Conservation (phyloP, 768 basidiomycete species). For the Serendipita sp. region DNA sequence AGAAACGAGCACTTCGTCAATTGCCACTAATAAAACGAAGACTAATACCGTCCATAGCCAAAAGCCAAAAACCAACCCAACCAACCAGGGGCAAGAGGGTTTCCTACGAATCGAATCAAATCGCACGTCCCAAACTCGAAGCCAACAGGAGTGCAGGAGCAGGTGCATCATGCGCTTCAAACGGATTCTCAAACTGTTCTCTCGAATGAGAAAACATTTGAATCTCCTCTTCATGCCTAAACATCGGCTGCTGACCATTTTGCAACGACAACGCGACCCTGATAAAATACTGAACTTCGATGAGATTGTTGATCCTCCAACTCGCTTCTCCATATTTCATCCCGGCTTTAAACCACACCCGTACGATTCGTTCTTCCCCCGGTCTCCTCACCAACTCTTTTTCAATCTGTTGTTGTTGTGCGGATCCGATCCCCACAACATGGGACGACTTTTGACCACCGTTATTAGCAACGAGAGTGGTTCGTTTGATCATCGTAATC, state of each 20-base stretch:
- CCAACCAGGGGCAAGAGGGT: too few relatives aligned
- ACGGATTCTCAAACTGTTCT: not conserved
- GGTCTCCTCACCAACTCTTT: not conserved
- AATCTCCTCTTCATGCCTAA: not conserved
- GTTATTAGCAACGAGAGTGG: not conserved
- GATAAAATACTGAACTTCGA: not conserved
- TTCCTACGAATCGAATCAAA: too few relatives aligned
- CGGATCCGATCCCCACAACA: not conserved
- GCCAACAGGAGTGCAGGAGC: not conserved
- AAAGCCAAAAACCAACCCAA: too few relatives aligned
- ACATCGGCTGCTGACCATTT: not conserved
- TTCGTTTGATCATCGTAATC: not conserved
- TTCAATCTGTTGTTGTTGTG: not conserved
- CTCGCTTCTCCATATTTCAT: not conserved
- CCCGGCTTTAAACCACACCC: not conserved
- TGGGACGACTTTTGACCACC: not conserved
- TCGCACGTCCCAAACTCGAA: not conserved
- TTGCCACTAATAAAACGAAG: too few relatives aligned
- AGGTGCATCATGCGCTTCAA: conserved; percentile 1
- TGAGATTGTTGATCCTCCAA: not conserved
- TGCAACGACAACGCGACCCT: not conserved
- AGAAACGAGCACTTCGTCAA: too few relatives aligned
- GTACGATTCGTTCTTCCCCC: not conserved
- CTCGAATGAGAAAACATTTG: not conserved
- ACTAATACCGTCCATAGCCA: too few relatives aligned